phyloP scores from a whole-genome alignment of 345 rosid genomes.

The Passiflora organensis region DNA sequence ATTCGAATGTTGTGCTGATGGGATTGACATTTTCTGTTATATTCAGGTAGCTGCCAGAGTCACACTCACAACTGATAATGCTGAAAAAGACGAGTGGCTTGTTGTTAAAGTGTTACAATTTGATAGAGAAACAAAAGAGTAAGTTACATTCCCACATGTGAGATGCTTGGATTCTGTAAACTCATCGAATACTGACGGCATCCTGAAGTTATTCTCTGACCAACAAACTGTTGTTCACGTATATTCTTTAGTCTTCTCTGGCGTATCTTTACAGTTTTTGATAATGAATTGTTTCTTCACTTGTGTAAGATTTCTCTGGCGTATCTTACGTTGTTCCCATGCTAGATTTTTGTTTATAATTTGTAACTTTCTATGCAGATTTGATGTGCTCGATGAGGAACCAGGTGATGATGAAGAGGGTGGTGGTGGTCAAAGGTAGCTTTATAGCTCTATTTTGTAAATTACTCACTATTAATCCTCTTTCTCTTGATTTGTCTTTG shows the following conservation, averaged over 20 bases:
- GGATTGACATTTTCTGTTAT: slow-evolving; percentile 10
- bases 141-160: slow-evolving; percentile 28
- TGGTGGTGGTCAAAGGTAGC: slow-evolving; percentile 69
- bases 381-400: slow-evolving; percentile 93
- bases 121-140: slow-evolving; percentile 90
- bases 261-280: no score
- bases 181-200: no score
- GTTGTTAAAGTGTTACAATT: slow-evolving; percentile 88
- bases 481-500: no score
- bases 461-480: not conserved
- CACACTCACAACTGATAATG: slow-evolving; percentile 64
- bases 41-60: slow-evolving; percentile 92
- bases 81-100: slow-evolving; percentile 90
- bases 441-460: not conserved
- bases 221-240: no score
- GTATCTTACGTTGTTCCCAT: no score
- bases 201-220: no score
- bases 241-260: no score
- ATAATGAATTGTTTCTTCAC: no score
- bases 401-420: slow-evolving; percentile 95
- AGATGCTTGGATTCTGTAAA: not conserved
- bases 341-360: slow-evolving; percentile 1
- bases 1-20: slow-evolving; percentile 10
- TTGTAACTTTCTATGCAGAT: slow-evolving; percentile 36
- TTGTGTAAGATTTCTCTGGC: no score